These are phyloP conservation scores for Paecilomyces dactylethromorphus DNA, from an alignment of 2,329 filamentous ascomycete species.

Conservation along the genomic window DNA sequence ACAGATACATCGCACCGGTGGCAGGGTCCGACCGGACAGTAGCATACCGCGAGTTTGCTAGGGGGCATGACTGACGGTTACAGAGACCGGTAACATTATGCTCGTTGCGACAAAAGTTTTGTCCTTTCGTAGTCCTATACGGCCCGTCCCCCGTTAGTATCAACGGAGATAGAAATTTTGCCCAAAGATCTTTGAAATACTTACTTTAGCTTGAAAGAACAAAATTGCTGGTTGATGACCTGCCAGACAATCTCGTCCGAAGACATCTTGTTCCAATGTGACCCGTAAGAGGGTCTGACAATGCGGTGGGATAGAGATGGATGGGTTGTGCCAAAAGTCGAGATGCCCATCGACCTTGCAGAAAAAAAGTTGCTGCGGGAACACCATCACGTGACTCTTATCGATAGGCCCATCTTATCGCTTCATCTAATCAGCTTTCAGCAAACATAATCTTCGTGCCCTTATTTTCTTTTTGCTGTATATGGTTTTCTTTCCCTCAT, in stretches of 20 bases:
- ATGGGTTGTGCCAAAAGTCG: constrained; percentile 7
- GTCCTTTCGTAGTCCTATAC: constrained; percentile 67
- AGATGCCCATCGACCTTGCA: constrained; percentile 12
- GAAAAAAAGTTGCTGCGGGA: constrained; percentile 23
- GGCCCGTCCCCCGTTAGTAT: constrained; percentile 7
- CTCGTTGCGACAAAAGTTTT: constrained; percentile 94
- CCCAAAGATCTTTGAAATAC: constrained; percentile 19
- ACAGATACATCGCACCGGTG: constrained; percentile 81
- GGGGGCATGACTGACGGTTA: constrained; percentile 80
- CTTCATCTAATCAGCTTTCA: background rate
- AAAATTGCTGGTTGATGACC: constrained; percentile 92
- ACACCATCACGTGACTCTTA: constrained; percentile 24
- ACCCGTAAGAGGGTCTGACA: constrained; percentile 9
- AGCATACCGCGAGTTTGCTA: constrained; percentile 88
- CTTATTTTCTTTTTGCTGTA: background rate
- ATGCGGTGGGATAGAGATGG: constrained; percentile 5
- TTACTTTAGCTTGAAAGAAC: constrained; percentile 88
- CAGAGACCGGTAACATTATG: constrained; percentile 81
- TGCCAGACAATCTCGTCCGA: constrained; percentile 98
- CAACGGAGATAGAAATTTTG: constrained; percentile 4
- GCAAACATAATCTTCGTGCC: background rate
- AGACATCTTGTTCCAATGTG: constrained; percentile 51
- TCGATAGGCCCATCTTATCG: constrained; percentile 16
- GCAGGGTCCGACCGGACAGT: constrained; percentile 78
- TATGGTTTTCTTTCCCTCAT: background rate